Evolutionary conservation across 108 stramenopile species (phyloP).

Genomic region (Cyclostephanos tholiformis): DNA sequence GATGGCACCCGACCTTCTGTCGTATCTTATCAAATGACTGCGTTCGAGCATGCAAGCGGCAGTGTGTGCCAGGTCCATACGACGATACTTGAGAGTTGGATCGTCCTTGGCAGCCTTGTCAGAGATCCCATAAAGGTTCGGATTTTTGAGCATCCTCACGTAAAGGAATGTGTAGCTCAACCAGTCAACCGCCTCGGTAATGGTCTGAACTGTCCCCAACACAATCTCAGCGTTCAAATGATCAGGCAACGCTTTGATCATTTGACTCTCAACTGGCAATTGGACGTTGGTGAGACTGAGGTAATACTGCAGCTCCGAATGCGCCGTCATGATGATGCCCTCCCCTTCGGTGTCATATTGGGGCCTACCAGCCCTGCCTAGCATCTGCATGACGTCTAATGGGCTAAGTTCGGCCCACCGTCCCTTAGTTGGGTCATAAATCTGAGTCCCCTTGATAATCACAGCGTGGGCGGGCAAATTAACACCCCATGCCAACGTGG

Average conservation of each 20-base stretch:
- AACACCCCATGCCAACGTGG: constrained; percentile 99
- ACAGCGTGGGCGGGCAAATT: constrained; percentile 99
- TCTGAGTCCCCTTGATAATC: constrained; percentile 99
- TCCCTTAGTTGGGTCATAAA: constrained; percentile 97
- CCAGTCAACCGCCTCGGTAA: constrained; percentile 97
- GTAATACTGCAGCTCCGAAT: constrained; percentile 99
- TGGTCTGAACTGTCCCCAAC: constrained; percentile 89
- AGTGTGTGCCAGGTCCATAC: constrained; percentile 93
- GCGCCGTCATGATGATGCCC: constrained; percentile 98
- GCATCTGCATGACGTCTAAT: constrained; percentile 98
- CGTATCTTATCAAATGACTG: constrained; percentile 92
- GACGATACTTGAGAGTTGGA: constrained; percentile 83
- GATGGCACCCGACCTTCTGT: constrained; percentile 89
- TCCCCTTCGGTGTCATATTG: constrained; percentile 99
- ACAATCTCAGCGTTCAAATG: constrained; percentile 98
- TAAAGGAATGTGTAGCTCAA: constrained; percentile 98
- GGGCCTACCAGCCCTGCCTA: constrained; percentile 98
- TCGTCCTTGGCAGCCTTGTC: constrained; percentile 79
- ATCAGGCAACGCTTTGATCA: constrained; percentile 94
- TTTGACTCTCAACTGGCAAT: constrained; percentile 98
- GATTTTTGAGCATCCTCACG: constrained; percentile 97
- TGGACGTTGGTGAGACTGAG: constrained; percentile 97
- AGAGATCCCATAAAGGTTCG: constrained; percentile 89
- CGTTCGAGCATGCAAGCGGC: constrained; percentile 93
- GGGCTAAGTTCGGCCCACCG: constrained; percentile 98